Evolutionary conservation across 208 protist species (phyloP).

Genomic region (Trypanosoma boissoni): DNA sequence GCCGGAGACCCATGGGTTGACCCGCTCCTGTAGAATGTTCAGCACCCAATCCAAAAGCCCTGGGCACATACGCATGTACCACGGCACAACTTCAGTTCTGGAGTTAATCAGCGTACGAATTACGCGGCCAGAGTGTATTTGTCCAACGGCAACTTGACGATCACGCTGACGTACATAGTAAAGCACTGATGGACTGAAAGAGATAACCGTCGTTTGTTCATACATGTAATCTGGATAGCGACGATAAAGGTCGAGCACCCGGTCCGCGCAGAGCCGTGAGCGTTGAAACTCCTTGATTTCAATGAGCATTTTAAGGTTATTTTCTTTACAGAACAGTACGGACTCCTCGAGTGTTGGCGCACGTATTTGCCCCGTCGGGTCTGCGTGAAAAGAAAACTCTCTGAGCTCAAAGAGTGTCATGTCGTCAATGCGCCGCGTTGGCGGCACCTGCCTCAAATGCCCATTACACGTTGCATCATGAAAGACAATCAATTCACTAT

Average conservation of each 20-base stretch:
- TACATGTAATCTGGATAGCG: slow-evolving; percentile 89
- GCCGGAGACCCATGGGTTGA: slow-evolving; percentile 72
- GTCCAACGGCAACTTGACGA: slow-evolving; percentile 66
- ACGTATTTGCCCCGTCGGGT: slow-evolving; percentile 68
- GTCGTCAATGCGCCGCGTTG: slow-evolving; percentile 57
- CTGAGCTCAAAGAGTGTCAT: slow-evolving; percentile 75
- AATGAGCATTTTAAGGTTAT: slow-evolving; percentile 81
- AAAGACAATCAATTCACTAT: slow-evolving; percentile 81
- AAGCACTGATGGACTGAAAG: slow-evolving; percentile 64
- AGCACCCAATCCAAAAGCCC: slow-evolving; percentile 42
- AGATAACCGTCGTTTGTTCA: slow-evolving; percentile 82
- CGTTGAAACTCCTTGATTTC: slow-evolving; percentile 79
- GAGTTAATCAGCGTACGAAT: slow-evolving; percentile 34
- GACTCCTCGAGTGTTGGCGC: slow-evolving; percentile 86
- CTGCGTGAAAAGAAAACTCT: slow-evolving; percentile 46
- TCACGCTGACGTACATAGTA: slow-evolving; percentile 73
- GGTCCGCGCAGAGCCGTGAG: slow-evolving; percentile 59
- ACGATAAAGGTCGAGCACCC: slow-evolving; percentile 74
- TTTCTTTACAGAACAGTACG: slow-evolving; percentile 72
- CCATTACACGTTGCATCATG: slow-evolving; percentile 64
- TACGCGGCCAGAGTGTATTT: slow-evolving; percentile 53
- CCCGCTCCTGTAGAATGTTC: slow-evolving; percentile 43
- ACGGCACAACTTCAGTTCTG: slow-evolving; percentile 26
- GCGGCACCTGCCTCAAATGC: slow-evolving; percentile 38
- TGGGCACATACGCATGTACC: slow-evolving; percentile 48